phyloP scores from a whole-genome alignment of 75 land plant species.

The Pseudotsuga menziesii region DNA sequence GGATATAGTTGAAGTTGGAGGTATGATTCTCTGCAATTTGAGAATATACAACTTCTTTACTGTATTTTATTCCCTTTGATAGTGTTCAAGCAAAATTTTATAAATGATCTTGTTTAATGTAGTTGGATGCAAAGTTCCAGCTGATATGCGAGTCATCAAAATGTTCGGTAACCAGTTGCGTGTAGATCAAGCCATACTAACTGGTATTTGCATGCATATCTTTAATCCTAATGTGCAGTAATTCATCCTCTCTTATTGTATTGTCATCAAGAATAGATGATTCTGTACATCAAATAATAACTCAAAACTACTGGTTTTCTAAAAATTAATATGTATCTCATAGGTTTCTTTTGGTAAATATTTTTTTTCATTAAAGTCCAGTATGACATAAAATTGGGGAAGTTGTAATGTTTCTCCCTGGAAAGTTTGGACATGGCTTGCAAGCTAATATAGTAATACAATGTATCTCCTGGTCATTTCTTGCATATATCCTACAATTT shows the following conservation, averaged over 20 bases:
- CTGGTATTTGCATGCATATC: conserved; percentile 49
- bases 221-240: not conserved
- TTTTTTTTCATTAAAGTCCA: no score
- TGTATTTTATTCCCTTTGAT: not conserved
- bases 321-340: not conserved
- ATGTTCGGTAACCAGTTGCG: conserved; percentile 80
- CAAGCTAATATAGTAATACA: no score
- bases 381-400: no score
- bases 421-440: no score
- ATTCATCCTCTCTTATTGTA: not conserved
- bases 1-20: conserved; percentile 96
- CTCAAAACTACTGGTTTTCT: not conserved
- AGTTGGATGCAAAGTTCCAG: conserved; percentile 98
- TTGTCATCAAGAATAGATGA: not conserved
- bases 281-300: not conserved
- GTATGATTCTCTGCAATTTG: conserved; percentile 23
- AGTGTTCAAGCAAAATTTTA: not conserved
- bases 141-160: conserved; percentile 94
- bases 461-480: no score
- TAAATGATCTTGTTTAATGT: not conserved
- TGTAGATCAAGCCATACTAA: conserved; percentile 98
- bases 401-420: no score
- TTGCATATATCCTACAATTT: no score
- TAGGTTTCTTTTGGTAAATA: not conserved
- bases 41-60: not conserved